These are phyloP conservation scores for Fusarium sp. DNA, from an alignment of 2,329 filamentous ascomycete species.

Conservation along the genomic window DNA sequence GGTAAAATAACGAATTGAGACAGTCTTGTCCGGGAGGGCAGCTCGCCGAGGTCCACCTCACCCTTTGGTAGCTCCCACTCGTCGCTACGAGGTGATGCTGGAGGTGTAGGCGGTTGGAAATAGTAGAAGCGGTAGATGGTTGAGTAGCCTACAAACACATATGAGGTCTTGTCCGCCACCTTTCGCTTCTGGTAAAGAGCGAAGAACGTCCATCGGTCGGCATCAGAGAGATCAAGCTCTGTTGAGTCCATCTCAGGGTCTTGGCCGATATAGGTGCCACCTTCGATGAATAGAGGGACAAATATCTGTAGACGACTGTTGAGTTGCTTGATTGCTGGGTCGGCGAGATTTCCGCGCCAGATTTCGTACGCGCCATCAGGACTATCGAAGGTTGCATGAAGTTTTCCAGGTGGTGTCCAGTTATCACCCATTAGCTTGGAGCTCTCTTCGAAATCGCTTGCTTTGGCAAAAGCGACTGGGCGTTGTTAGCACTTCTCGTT, in stretches of 20 bases:
- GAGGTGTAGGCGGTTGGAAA: conserved; percentile 63
- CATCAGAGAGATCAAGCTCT: conserved; percentile 76
- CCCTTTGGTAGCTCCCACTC: conserved; percentile 60
- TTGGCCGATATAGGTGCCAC: conserved; percentile 78
- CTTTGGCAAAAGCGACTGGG: conserved; percentile 75
- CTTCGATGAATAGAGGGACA: conserved; percentile 90
- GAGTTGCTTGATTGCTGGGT: conserved; percentile 76
- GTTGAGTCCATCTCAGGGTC: conserved; percentile 64
- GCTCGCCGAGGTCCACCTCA: conserved; percentile 65
- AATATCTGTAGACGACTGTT: conserved; percentile 86
- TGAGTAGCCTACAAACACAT: conserved; percentile 88
- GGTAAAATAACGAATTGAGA: conserved; percentile 95
- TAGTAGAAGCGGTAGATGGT: conserved; percentile 91
- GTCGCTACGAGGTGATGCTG: conserved; percentile 52
- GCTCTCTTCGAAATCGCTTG: conserved; percentile 70
- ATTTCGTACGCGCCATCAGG: conserved; percentile 80
- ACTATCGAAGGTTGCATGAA: conserved; percentile 72
- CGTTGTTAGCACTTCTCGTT: conserved; percentile 21
- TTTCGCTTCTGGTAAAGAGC: conserved; percentile 79
- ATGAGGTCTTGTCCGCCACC: conserved; percentile 64
- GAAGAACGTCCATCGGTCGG: conserved; percentile 91
- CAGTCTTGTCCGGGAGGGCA: conserved; percentile 84
- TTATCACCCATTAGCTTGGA: conserved; percentile 59
- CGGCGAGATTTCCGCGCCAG: conserved; percentile 81
- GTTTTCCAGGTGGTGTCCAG: conserved; percentile 80